phyloP scores from a whole-genome alignment of 1,284 basidiomycete genomes.

The Boletus mariae region DNA sequence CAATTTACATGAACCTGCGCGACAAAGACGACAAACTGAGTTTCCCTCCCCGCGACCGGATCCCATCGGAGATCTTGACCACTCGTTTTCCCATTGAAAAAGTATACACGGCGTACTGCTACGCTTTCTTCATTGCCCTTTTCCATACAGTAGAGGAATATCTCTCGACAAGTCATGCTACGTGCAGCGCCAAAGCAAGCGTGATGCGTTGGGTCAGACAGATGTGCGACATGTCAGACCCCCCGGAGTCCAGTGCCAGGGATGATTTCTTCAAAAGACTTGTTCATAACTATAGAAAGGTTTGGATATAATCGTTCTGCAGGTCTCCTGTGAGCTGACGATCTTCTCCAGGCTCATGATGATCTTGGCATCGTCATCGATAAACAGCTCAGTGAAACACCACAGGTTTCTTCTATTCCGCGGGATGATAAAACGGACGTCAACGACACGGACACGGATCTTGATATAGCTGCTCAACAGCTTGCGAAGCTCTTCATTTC shows the following conservation, averaged over 20 bases:
- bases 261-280: not conserved
- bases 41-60: not conserved
- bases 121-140: slow-evolving; percentile 12
- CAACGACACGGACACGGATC: not conserved
- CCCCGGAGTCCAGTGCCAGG: not conserved
- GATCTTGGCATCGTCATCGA: not conserved
- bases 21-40: not conserved
- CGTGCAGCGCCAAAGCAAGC: not conserved
- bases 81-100: not conserved
- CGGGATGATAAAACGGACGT: not conserved
- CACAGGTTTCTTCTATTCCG: not conserved
- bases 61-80: slow-evolving; percentile 14
- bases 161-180: not conserved
- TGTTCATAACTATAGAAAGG: not conserved
- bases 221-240: slow-evolving; percentile 1
- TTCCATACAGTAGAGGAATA: slow-evolving; percentile 7
- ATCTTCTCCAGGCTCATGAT: no score
- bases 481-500: not conserved
- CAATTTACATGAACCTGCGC: slow-evolving; percentile 22
- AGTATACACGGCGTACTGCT: not conserved
- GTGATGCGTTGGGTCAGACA: not conserved
- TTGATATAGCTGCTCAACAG: not conserved
- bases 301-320: not conserved
- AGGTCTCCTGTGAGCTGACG: not conserved
- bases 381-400: not conserved